These are phyloP conservation scores for grape (Vitis vinifera) DNA, from an alignment of 164 flowering plant species.

Conservation along the genomic window ASM3070453v1 NC_081817.1:25617501-25618000, in stretches of 20 bases:
- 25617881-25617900: too few species aligned
- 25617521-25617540: too few species aligned
- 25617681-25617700: conserved; percentile 1
- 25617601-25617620: neutral
- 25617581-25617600: neutral
- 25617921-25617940: too few species aligned
- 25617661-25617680: conserved; percentile 10
- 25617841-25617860: too few species aligned
- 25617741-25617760: conserved; percentile 14
- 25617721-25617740: conserved; percentile 9
- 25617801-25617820: too few species aligned
- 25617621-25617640: neutral
- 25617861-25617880: too few species aligned
- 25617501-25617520: too few species aligned
- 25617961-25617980: too few species aligned
- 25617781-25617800: neutral
- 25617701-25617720: conserved; percentile 10
- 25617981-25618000: too few species aligned
- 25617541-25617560: neutral
- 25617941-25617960: too few species aligned
- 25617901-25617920: too few species aligned
- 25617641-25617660: conserved; percentile 13
- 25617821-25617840: too few species aligned
- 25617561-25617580: neutral
- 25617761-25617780: conserved; percentile 17